Conservation (phyloP, 2,329 filamentous ascomycete species). For the Blastomyces parvus region DNA sequence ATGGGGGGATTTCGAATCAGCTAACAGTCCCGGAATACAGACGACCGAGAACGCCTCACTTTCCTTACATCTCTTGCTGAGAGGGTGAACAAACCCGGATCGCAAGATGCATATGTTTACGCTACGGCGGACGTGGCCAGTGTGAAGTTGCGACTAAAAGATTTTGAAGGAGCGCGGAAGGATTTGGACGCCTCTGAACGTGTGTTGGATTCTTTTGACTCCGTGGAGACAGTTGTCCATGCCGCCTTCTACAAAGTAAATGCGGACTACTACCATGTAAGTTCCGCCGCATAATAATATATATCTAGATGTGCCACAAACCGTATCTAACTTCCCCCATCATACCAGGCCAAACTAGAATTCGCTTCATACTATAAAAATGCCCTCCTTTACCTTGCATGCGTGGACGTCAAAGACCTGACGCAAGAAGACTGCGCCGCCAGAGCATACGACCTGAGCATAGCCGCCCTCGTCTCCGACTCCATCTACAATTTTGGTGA, state of each 20-base stretch:
- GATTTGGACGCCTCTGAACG: constrained; percentile 80
- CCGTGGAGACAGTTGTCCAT: constrained; percentile 89
- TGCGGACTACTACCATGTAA: constrained; percentile 82
- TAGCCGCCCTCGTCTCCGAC: constrained; percentile 85
- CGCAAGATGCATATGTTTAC: constrained; percentile 92
- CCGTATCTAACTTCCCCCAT: not conserved
- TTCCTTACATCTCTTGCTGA: constrained; percentile 77
- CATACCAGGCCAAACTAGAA: constrained; percentile 61
- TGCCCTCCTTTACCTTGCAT: constrained; percentile 92
- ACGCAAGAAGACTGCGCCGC: constrained; percentile 64
- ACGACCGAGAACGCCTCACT: constrained; percentile 66
- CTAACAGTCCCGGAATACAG: constrained; percentile 8
- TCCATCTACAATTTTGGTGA: constrained; percentile 99
- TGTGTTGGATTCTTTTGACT: constrained; percentile 85
- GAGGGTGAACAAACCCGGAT: constrained; percentile 84
- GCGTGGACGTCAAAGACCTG: constrained; percentile 73
- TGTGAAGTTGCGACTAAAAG: constrained; percentile 70
- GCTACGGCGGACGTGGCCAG: constrained; percentile 82
- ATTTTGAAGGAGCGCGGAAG: constrained; percentile 73
- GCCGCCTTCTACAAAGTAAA: constrained; percentile 94
- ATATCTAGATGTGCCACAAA: not conserved
- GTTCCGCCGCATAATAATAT: constrained; percentile 13
- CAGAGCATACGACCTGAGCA: constrained; percentile 83
- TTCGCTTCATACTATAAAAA: constrained; percentile 97
- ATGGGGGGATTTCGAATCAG: not conserved